phyloP scores from a whole-genome alignment of 345 rosid genomes.

The Sonneratia alba region DNA sequence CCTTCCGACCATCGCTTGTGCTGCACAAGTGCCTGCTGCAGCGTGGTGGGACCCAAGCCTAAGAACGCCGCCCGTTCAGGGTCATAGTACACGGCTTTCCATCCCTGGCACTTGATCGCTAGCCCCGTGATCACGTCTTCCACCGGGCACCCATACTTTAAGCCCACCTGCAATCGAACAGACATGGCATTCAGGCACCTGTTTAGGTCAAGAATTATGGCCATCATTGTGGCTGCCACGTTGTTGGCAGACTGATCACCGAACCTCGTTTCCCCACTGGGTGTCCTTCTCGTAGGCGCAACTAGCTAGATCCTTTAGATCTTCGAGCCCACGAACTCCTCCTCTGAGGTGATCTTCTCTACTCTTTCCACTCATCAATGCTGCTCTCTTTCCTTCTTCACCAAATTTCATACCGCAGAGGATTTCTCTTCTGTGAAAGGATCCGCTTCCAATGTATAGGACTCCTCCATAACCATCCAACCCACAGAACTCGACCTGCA shows the following conservation, averaged over 20 bases:
- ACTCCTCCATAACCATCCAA: constrained; percentile 68
- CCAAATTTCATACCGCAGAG: constrained; percentile 37
- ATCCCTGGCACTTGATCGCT: constrained; percentile 54
- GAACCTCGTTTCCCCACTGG: constrained; percentile 72
- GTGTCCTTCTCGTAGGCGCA: constrained; percentile 46
- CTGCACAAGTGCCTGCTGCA: constrained; percentile 54
- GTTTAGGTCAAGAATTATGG: neutral
- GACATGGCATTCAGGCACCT: neutral
- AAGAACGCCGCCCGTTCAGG: constrained; percentile 52
- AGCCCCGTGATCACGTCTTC: constrained; percentile 86
- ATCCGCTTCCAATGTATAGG: constrained; percentile 58
- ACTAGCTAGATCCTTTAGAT: constrained; percentile 42
- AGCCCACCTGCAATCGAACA: constrained; percentile 49
- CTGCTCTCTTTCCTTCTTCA: constrained; percentile 7
- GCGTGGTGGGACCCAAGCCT: constrained; percentile 48
- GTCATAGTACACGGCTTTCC: constrained; percentile 57
- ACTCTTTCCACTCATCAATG: no score
- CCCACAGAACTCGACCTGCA: constrained; percentile 56
- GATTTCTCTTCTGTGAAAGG: constrained; percentile 73
- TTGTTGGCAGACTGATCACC: neutral
- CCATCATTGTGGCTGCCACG: neutral
- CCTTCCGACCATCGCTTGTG: constrained; percentile 84
- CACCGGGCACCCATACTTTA: constrained; percentile 60
- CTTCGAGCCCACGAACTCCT: constrained; percentile 15
- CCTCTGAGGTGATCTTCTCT: constrained; percentile 11